Evolutionary conservation across 345 rosid genomes (phyloP), one percentile per base, ranked within the genome.

Genomic region (Citrus trifoliata): DNA sequence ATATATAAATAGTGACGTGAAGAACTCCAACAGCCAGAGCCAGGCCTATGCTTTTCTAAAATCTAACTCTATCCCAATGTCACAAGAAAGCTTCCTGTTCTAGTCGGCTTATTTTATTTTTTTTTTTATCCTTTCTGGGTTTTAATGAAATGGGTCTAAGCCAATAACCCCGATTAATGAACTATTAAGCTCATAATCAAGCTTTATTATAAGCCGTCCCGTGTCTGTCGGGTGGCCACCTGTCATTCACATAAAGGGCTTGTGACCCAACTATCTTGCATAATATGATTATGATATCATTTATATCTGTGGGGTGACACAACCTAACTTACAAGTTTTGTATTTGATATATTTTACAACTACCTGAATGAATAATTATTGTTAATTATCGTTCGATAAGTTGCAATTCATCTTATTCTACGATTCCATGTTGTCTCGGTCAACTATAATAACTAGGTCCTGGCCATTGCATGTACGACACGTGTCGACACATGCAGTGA

Each of bases 51-150:
- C 58, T 72, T 75, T 81, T 76, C 70, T 74, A 58, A 80, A 53
- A 70, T 35, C 32, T 73, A 65, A 16, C 13, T 16, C 22, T 18
- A 53, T 74, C 64, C 86, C 76, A 76, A 56, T 79, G 60, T 75
- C 86, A 48, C 86, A 81, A 84, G 88, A 79, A 88, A 86, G 85
- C 86, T 80, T 24, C 5, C 32, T 76, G 82, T 88, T 84, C 30
- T 77, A 82, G 91, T 84, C 92, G 90, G 86, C 87, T 67, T 78
- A 62, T 74, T 62, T 56, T 5, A 7, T 77, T 35, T 33, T 74
- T 62, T 58, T 5, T 10, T 77, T 37, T 28, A 27, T 42, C 28
- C 12, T 53, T 24, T 53, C 13, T 55, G 21, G 13, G 10, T 53
- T 42, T 56, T 62, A 51, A 18, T 48, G 7, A 61, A 14, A 4